Base-by-base conservation (phyloP, 23 red algal genomes). In the Gracilariopsis chorda region DNA sequence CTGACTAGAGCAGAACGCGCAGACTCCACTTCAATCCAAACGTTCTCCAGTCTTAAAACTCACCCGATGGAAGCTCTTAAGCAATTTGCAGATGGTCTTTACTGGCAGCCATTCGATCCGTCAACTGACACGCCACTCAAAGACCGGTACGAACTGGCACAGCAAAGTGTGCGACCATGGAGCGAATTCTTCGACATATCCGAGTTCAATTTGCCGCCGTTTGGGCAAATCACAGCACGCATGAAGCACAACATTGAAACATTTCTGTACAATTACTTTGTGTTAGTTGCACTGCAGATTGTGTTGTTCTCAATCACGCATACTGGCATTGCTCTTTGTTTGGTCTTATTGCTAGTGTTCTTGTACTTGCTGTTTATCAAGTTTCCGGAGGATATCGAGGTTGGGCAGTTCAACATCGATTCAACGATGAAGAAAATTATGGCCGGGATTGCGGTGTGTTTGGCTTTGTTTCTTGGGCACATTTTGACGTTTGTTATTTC, bases 231-330 rank as follows among this genome's bases (percentile, higher is more conserved):
- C 69, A 63, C 53, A 32, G 58, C 29, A n/a, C 90, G 94, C 16
- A 23, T 93, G 51, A 27, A 47, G n/a, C 44, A 76, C 41, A 96
- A 96, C 62, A 27, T 96, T n/a, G 84, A 96, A 65, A 86, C 87
- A 16, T 96, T 88, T 70, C 86, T 93, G 30, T 96, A 92, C 82
- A 96, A 96, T 69, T 96, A 96, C 80, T 76, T 96, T 43, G 30
- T 87, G 35, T 47, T 88, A 44, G 63, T 59, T 8, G 40, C 40
- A 46, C 25, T 88, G 37, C 90, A 85, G 53, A 61, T 83, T 17
- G 37, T 80, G 4, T 51, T 82, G 9, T 83, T 92, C 51, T 53
- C 87, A 27, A 17, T 92, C 48, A 33, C 34, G 17, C 94, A 96
- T 40, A 59, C 63, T 25, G 49, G 77, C 14, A 76, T 51, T 44